A percentile compares a stretch with the other conserved stretches of the same genome.
phyloP scores from a whole-genome alignment of 164 flowering plant species.

The Macadamia integrifolia region DNA sequence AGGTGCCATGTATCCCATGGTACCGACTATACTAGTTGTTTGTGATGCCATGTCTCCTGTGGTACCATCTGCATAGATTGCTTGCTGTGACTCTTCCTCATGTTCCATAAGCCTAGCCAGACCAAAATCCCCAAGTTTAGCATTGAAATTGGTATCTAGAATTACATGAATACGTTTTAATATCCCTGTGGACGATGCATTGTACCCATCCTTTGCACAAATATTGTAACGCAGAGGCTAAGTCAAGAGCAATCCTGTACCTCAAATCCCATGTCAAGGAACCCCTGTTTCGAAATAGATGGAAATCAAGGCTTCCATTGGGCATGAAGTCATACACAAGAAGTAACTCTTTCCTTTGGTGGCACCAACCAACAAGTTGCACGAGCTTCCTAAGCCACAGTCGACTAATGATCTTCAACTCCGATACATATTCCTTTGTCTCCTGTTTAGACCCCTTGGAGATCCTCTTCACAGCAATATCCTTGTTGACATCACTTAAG shows the following conservation, averaged over 20 bases:
- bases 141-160: constrained; percentile 28
- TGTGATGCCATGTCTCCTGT: too few relatives aligned
- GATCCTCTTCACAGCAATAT: constrained; percentile 22
- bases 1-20: constrained; percentile 46
- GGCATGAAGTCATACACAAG: constrained; percentile 54
- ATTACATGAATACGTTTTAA: constrained; percentile 20
- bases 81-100: constrained; percentile 18
- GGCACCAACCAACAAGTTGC: constrained; percentile 52
- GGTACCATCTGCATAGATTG: constrained; percentile 15
- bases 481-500: constrained; percentile 4
- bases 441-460: constrained; percentile 19
- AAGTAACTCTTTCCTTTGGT: constrained; percentile 30
- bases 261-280: too few relatives aligned
- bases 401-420: constrained; percentile 19
- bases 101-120: too few relatives aligned
- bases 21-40: constrained; percentile 18
- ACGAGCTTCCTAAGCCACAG: constrained; percentile 42
- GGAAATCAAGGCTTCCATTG: constrained; percentile 18
- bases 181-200: constrained; percentile 46
- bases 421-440: constrained; percentile 2
- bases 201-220: constrained; percentile 47
- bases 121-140: background rate
- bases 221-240: too few relatives aligned
- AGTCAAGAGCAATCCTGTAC: too few relatives aligned
- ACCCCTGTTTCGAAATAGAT: too few relatives aligned